A percentile compares a stretch with the other conserved stretches of the same genome.
Conservation (phyloP, 2,329 filamentous ascomycete genomes). For the Beauveria varroae region DNA sequence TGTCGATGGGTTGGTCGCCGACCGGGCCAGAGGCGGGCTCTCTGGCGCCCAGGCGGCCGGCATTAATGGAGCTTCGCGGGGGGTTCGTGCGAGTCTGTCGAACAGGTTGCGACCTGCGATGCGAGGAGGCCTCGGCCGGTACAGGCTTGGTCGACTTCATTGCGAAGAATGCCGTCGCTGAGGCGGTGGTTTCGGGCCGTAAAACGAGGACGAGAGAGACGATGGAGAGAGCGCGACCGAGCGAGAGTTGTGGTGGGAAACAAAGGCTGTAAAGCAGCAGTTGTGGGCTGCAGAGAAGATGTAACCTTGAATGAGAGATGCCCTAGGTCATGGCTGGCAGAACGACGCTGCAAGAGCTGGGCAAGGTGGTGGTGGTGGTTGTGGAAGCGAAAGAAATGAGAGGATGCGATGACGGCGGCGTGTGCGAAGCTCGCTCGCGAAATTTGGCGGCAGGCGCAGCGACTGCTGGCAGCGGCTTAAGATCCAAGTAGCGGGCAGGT, state of each 20-base stretch:
- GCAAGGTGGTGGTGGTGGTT: background rate
- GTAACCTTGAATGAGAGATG: constrained; percentile 12
- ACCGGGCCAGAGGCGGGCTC: constrained; percentile 37
- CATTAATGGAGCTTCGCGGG: constrained; percentile 43
- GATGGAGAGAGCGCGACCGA: constrained; percentile 9
- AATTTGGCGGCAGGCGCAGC: constrained; percentile 10
- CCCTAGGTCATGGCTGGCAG: constrained; percentile 16
- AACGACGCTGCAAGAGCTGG: constrained; percentile 1
- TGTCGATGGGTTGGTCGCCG: constrained; percentile 55
- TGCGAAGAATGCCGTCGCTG: constrained; percentile 15
- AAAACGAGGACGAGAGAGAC: constrained; percentile 1
- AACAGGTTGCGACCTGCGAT: constrained; percentile 55
- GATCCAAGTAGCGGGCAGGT: background rate
- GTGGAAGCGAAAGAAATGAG: constrained; percentile 5
- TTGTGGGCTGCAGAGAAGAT: constrained; percentile 6
- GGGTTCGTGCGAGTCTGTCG: constrained; percentile 61
- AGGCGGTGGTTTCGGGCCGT: constrained; percentile 9
- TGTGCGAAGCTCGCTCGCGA: constrained; percentile 8
- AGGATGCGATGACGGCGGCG: constrained; percentile 9
- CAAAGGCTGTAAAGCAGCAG: background rate
- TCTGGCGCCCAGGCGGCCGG: constrained; percentile 36
- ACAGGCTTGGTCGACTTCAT: constrained; percentile 51
- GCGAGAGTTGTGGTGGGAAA: constrained; percentile 11
- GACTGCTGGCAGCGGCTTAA: background rate
- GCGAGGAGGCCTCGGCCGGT: constrained; percentile 36